Evolutionary conservation across 108 stramenopile genomes (phyloP).

Genomic region (Nitzschia inconspicua): DNA sequence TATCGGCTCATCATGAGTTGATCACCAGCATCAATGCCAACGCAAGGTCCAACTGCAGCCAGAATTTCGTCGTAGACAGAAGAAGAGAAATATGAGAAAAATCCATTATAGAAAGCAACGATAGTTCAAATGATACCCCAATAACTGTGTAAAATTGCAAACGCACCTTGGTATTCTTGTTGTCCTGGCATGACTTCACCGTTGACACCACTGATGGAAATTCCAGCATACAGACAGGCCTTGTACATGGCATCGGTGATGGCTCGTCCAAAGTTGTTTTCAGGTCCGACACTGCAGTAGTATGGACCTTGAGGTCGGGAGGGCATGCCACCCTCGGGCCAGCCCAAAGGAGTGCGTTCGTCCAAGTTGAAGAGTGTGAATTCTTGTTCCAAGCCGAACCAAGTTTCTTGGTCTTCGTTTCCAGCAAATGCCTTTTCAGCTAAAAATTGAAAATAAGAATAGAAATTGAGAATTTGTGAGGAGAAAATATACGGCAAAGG

Average conservation of each 20-base stretch:
- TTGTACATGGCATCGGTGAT: conserved; percentile 94
- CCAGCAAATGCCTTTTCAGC: conserved; percentile 79
- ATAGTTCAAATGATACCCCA: not conserved
- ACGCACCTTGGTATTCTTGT: conserved; percentile 89
- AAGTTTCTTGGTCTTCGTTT: conserved; percentile 73
- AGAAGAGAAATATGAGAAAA: not conserved
- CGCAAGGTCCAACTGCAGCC: conserved; percentile 93
- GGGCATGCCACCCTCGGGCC: conserved; percentile 92
- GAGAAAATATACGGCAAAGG: not conserved
- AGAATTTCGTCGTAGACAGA: not conserved
- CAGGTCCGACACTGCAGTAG: conserved; percentile 95
- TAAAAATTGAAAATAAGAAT: conserved; percentile 1
- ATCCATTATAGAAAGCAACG: no score
- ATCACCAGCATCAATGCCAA: conserved; percentile 97
- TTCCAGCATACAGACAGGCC: conserved; percentile 93
- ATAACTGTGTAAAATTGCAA: not conserved
- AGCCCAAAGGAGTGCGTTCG: conserved; percentile 89
- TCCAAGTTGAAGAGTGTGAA: conserved; percentile 98
- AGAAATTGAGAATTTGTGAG: not conserved
- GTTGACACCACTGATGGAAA: conserved; percentile 94
- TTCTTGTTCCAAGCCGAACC: conserved; percentile 98
- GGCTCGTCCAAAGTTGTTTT: conserved; percentile 92
- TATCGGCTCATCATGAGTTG: conserved; percentile 96
- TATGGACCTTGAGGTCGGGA: conserved; percentile 92
- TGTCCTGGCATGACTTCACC: conserved; percentile 99